A percentile compares a stretch with the other conserved stretches of the same genome.
These are phyloP conservation scores for Saturnispora kantuleensis DNA, from an alignment of 805 yeast species.

Conservation along the genomic window DNA sequence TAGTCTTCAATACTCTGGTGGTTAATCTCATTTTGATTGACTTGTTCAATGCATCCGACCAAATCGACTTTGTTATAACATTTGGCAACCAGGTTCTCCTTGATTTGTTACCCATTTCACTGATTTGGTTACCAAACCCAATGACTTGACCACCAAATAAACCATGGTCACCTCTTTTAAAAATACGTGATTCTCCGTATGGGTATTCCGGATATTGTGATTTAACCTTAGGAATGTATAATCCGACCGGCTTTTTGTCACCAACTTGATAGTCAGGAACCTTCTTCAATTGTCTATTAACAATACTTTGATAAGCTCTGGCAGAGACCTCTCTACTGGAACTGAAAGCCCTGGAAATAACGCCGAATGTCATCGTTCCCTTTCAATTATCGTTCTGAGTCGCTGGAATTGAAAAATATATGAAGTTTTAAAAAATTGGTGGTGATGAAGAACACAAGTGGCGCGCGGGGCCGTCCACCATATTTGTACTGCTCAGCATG, in stretches of 20 bases:
- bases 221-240: conserved; percentile 34
- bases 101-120: conserved; percentile 66
- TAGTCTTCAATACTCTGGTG: conserved; percentile 74
- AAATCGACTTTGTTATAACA: conserved; percentile 60
- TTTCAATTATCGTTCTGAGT: not conserved
- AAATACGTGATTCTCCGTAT: conserved; percentile 68
- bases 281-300: conserved; percentile 36
- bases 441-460: no score
- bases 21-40: conserved; percentile 53
- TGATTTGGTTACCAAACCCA: conserved; percentile 64
- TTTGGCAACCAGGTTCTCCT: conserved; percentile 76
- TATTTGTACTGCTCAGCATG: no score
- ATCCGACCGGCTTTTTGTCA: conserved; percentile 35
- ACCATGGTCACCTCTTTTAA: conserved; percentile 81
- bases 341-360: conserved; percentile 2
- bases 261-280: conserved; percentile 41
- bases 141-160: conserved; percentile 83
- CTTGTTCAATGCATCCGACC: conserved; percentile 71
- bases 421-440: no score
- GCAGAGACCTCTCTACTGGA: conserved; percentile 11
- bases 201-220: conserved; percentile 55
- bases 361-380: conserved; percentile 19
- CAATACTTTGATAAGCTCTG: conserved; percentile 32
- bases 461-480: no score
- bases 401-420: no score